Evolutionary conservation across 768 basidiomycete genomes (phyloP), one percentile per base, ranked within the genome.

Genomic region (Boletus fagicola): DNA sequence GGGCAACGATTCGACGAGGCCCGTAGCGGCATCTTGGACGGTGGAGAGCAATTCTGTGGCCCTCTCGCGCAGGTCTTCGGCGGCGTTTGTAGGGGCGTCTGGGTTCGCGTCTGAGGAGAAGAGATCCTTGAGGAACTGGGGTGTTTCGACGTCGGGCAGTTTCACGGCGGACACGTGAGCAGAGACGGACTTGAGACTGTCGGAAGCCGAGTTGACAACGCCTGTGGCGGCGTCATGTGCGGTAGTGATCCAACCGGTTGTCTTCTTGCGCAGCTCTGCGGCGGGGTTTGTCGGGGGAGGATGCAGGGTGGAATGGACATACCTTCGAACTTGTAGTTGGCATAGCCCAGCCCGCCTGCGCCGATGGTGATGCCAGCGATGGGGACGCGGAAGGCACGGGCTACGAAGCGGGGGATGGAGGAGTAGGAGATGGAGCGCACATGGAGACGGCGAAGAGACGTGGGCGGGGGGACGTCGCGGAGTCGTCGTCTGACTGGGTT

Each of bases 281-380:
- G 31, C 4, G 22, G 39, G 13, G 44, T 57, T 56, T 10, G 58
- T 16, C 15, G 10, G 40, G 16, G 20, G 5, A 12, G 50, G 51
- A 22, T 35, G 18, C 20, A 15, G 15, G 44, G 26, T 3, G 50
- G 5, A 36, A 9, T 0, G 53, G 35, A 73, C 81, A 62, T 59
- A 93, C 95, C 92, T 78, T 98, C 95, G 65, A 96, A 87, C 76
- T 94, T 94, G 78, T 96, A 96, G 71, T 96, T 94, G 22, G 94
- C 95, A 74, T 97, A 98, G 5, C 92, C 92, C 55, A 96, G 76
- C 0, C 92, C 88, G 11, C 95, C 95, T 0, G 90, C 94, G 5
- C 95, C 95, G 26, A 95, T 83, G 1, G 92, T 92, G 36, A 87
- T 89, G 7, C 90, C 93, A 16, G 92, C 94, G 57, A 93, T 81